Evolutionary conservation across 495 filamentous ascomycete species (phyloP).

Genomic region (Clavariopsis aquatica): DNA sequence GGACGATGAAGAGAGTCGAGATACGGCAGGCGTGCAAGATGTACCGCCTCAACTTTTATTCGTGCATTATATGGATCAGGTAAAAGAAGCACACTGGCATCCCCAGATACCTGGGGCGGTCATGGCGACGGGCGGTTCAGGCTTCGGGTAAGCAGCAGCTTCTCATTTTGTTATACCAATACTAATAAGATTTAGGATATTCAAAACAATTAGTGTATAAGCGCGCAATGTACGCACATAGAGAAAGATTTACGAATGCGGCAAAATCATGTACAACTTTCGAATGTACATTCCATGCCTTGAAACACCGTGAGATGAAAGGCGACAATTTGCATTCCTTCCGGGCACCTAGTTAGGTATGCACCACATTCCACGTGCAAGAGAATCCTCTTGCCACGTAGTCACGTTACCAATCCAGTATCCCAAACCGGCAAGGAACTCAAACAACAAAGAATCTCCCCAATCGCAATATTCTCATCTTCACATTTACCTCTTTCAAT

Average conservation of each 20-base stretch:
- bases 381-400: background rate
- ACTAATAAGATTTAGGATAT: constrained; percentile 30
- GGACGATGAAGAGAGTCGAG: constrained; percentile 92
- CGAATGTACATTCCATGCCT: background rate
- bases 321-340: no score
- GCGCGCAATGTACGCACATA: background rate
- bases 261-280: background rate
- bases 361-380: background rate
- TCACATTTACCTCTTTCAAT: background rate
- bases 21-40: constrained; percentile 81
- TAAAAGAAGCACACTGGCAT: constrained; percentile 97
- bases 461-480: background rate
- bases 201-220: constrained; percentile 56
- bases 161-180: background rate
- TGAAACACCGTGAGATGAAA: background rate
- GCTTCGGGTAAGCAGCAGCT: constrained; percentile 63
- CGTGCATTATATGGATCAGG: constrained; percentile 90
- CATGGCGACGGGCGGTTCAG: constrained; percentile 83
- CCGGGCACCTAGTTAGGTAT: no score
- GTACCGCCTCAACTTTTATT: constrained; percentile 94
- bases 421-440: background rate
- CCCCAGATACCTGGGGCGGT: constrained; percentile 90
- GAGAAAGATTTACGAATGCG: background rate
- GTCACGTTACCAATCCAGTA: background rate
- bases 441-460: background rate